Conservation (phyloP, 352 stramenopile species). For the Pythium oligandrum region DNA sequence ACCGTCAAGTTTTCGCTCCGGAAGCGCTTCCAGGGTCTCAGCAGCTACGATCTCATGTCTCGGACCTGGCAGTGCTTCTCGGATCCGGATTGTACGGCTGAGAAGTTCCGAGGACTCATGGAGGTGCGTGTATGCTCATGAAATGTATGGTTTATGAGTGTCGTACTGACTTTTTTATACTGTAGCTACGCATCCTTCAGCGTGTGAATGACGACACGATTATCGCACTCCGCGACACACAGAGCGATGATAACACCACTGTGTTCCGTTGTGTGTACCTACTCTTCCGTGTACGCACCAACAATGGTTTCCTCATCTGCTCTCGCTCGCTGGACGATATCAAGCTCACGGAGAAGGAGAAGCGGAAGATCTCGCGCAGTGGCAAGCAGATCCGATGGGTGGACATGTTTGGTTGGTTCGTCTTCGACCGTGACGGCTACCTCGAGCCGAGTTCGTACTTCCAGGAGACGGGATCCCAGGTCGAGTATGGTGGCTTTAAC, state of each 20-base stretch:
- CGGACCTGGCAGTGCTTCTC: slow-evolving; percentile 72
- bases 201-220: slow-evolving; percentile 69
- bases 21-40: slow-evolving; percentile 43
- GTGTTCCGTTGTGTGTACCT: slow-evolving; percentile 67
- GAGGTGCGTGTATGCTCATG: slow-evolving; percentile 17
- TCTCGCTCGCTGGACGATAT: slow-evolving; percentile 44
- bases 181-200: slow-evolving; percentile 50
- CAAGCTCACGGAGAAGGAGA: slow-evolving; percentile 18
- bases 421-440: slow-evolving; percentile 49
- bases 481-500: slow-evolving; percentile 68
- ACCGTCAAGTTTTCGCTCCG: slow-evolving; percentile 62
- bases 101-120: slow-evolving; percentile 63
- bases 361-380: slow-evolving; percentile 21
- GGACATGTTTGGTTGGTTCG: slow-evolving; percentile 63
- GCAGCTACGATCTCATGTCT: slow-evolving; percentile 39
- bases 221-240: slow-evolving; percentile 49
- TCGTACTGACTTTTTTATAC: background rate
- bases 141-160: background rate
- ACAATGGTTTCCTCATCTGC: slow-evolving; percentile 60
- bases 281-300: slow-evolving; percentile 64
- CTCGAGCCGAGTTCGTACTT: slow-evolving; percentile 19
- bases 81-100: slow-evolving; percentile 44
- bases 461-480: slow-evolving; percentile 35
- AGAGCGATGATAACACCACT: slow-evolving; percentile 32
- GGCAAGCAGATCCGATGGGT: slow-evolving; percentile 58